A percentile compares a stretch with the other conserved stretches of the same genome.
Conservation (phyloP, 352 stramenopile species). For the Phytopythium cucurbitacearum region DNA sequence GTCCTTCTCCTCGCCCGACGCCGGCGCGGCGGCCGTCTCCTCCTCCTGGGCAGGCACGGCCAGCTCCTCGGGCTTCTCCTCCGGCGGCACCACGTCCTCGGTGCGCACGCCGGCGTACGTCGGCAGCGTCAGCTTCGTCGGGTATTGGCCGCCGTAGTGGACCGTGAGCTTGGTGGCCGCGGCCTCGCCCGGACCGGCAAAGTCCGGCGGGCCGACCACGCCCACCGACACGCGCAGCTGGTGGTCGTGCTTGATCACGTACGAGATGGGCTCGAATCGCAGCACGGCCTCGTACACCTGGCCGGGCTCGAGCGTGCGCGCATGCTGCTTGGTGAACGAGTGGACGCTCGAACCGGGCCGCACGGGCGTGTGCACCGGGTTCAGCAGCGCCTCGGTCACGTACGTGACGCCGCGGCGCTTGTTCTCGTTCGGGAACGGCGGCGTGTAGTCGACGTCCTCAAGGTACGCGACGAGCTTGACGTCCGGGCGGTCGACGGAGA, state of each 20-base stretch:
- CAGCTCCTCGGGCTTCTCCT: slow-evolving; percentile 22
- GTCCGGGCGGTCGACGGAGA: slow-evolving; percentile 62
- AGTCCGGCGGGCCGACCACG: slow-evolving; percentile 48
- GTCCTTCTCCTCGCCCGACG: slow-evolving; percentile 29
- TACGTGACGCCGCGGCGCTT: slow-evolving; percentile 77
- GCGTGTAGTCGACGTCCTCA: slow-evolving; percentile 72
- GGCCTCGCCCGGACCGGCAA: slow-evolving; percentile 39
- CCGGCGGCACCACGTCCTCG: slow-evolving; percentile 50
- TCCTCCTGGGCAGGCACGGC: slow-evolving; percentile 13
- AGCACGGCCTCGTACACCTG: slow-evolving; percentile 78
- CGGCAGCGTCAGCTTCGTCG: slow-evolving; percentile 68
- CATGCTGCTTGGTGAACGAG: slow-evolving; percentile 60
- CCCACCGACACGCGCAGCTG: slow-evolving; percentile 72
- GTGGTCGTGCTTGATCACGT: slow-evolving; percentile 73
- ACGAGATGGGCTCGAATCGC: slow-evolving; percentile 71
- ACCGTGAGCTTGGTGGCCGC: slow-evolving; percentile 66
- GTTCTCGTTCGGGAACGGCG: slow-evolving; percentile 75
- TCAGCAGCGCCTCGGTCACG: slow-evolving; percentile 71
- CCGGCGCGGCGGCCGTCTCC: slow-evolving; percentile 7
- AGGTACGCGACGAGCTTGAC: slow-evolving; percentile 73
- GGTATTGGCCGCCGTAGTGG: slow-evolving; percentile 65
- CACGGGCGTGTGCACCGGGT: slow-evolving; percentile 66
- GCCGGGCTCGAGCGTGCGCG: slow-evolving; percentile 50
- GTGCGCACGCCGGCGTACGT: slow-evolving; percentile 54
- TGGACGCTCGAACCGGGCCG: slow-evolving; percentile 53